Percentiles rank a stretch among this genome's conserved stretches.
These are phyloP conservation scores for Chimonanthus praecox DNA, from an alignment of 164 flowering plant species.

Conservation along the genomic window DNA sequence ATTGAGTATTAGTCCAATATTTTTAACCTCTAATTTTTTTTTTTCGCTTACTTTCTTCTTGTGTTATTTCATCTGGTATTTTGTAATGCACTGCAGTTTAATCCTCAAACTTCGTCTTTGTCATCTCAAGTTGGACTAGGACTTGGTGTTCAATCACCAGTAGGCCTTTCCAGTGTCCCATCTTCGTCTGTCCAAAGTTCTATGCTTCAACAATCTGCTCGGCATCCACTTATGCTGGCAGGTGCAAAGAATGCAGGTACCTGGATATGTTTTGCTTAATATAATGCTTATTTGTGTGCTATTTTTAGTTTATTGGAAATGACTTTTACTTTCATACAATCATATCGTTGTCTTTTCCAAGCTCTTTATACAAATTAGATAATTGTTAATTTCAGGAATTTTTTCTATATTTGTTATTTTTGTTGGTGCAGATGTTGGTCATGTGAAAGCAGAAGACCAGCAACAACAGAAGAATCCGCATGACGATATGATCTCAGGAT, in stretches of 20 bases:
- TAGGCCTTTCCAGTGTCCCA: conserved; percentile 41
- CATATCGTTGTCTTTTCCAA: too few relatives aligned
- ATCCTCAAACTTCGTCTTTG: conserved; percentile 61
- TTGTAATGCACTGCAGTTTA: conserved; percentile 43
- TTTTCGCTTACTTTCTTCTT: too few relatives aligned
- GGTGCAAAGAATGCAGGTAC: conserved; percentile 68
- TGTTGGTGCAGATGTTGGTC: conserved; percentile 40
- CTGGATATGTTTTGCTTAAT: background rate
- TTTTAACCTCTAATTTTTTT: too few relatives aligned
- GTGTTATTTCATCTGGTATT: background rate
- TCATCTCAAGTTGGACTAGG: conserved; percentile 71
- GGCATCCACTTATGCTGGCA: conserved; percentile 35
- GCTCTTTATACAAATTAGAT: too few relatives aligned
- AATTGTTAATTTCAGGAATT: background rate
- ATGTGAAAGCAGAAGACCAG: conserved; percentile 50
- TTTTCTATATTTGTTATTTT: conserved; percentile 4
- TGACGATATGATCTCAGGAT: conserved; percentile 52
- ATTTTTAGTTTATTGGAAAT: too few relatives aligned
- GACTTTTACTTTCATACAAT: too few relatives aligned
- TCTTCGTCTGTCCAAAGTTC: conserved; percentile 45
- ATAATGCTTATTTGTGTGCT: background rate
- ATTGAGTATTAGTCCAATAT: too few relatives aligned
- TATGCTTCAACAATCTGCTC: conserved; percentile 49
- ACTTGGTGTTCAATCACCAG: conserved; percentile 61
- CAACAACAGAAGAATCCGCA: conserved; percentile 51